Percentiles rank a stretch among this genome's conserved stretches.
These are phyloP conservation scores for Geotrichum macrosporum DNA, from an alignment of 1,139 yeast genomes.

Conservation along the genomic window DNA sequence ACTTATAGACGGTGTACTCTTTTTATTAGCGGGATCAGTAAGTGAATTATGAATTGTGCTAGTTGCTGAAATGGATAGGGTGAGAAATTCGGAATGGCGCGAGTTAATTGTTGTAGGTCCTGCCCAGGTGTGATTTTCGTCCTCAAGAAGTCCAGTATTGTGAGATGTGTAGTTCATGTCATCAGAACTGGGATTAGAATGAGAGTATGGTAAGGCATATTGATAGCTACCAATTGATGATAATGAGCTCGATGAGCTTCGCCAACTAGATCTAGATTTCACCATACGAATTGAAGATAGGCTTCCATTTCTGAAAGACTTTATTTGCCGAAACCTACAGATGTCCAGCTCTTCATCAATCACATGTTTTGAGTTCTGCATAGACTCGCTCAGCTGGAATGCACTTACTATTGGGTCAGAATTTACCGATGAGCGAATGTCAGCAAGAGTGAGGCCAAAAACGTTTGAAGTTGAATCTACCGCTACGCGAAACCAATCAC, in stretches of 20 bases:
- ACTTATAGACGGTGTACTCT: no score
- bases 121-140: no score
- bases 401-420: constrained; percentile 15
- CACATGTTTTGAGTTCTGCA: neutral
- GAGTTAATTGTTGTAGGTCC: no score
- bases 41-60: no score
- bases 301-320: no score
- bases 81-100: no score
- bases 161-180: no score
- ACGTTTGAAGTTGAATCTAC: constrained; percentile 31
- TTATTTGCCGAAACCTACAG: constrained; percentile 6
- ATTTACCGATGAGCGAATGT: constrained; percentile 7
- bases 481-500: constrained; percentile 31
- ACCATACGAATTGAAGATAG: constrained; percentile 6
- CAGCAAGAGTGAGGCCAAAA: constrained; percentile 14
- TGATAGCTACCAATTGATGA: constrained; percentile 10
- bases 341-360: constrained; percentile 9
- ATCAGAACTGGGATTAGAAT: no score
- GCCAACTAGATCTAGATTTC: neutral
- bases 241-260: constrained; percentile 12
- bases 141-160: no score
- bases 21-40: no score
- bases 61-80: no score
- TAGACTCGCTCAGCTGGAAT: constrained; percentile 4
- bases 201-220: neutral